These are phyloP conservation scores for Yamadazyma oceani DNA, from an alignment of 1,139 yeast genomes.

Conservation along the genomic window DNA sequence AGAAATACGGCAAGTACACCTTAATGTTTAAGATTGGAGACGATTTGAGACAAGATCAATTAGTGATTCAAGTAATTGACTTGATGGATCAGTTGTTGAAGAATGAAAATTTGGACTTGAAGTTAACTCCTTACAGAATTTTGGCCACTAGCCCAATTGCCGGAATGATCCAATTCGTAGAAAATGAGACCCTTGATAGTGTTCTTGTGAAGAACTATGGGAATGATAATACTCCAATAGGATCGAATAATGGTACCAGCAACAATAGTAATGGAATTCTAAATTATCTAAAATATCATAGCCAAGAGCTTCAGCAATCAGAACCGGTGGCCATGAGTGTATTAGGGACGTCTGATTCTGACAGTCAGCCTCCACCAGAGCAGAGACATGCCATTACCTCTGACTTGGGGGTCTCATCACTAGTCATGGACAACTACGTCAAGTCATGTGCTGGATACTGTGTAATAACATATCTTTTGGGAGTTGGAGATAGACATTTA, in stretches of 20 bases:
- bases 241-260: conserved; percentile 4
- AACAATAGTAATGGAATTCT: conserved; percentile 55
- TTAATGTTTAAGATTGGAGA: conserved; percentile 95
- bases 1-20: conserved; percentile 60
- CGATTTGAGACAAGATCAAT: conserved; percentile 93
- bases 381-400: conserved; percentile 40
- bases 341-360: conserved; percentile 12
- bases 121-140: conserved; percentile 84
- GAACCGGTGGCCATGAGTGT: conserved; percentile 35
- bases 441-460: conserved; percentile 97
- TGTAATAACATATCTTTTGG: conserved; percentile 89
- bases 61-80: conserved; percentile 87
- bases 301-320: conserved; percentile 40
- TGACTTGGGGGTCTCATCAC: conserved; percentile 70
- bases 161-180: conserved; percentile 91
- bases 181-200: conserved; percentile 85
- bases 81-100: conserved; percentile 87
- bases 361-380: conserved; percentile 13
- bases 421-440: conserved; percentile 90
- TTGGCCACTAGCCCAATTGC: conserved; percentile 89
- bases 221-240: conserved; percentile 8
- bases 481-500: conserved; percentile 96
- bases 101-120: conserved; percentile 87
- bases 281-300: conserved; percentile 65
- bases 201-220: conserved; percentile 67